phyloP scores from a whole-genome alignment of 2,329 filamentous ascomycete genomes.

The Coleophoma cylindrospora region DNA sequence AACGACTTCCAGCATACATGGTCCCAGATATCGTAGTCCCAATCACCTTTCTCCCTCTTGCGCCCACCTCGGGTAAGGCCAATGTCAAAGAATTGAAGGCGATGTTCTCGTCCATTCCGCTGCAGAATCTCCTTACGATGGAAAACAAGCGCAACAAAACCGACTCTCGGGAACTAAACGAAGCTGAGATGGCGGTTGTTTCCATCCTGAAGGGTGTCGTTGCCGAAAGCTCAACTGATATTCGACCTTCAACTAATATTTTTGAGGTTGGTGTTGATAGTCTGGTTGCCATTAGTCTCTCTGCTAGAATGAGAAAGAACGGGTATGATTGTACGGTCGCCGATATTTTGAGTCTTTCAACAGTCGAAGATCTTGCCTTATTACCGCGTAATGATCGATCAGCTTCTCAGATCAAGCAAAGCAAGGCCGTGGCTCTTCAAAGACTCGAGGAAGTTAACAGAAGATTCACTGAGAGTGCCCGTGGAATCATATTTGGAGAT shows the following conservation, averaged over 20 bases:
- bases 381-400: background rate
- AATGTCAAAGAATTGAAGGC: constrained; percentile 25
- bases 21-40: constrained; percentile 24
- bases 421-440: background rate
- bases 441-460: background rate
- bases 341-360: background rate
- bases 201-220: constrained; percentile 19
- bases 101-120: constrained; percentile 22
- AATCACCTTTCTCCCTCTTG: constrained; percentile 21
- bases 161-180: constrained; percentile 12
- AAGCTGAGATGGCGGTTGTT: constrained; percentile 21
- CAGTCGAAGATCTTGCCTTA: background rate
- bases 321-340: background rate
- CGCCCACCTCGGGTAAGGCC: constrained; percentile 27
- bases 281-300: constrained; percentile 10
- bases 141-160: constrained; percentile 9
- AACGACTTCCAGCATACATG: constrained; percentile 23
- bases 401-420: background rate
- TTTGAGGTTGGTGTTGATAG: constrained; percentile 33
- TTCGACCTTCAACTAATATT: constrained; percentile 24
- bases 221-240: constrained; percentile 10
- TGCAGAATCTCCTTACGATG: constrained; percentile 16
- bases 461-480: background rate
- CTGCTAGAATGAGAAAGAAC: background rate
- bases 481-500: background rate